Conservation (phyloP, 2,329 filamentous ascomycete genomes). For the Tolypocladium cylindrosporum region DNA sequence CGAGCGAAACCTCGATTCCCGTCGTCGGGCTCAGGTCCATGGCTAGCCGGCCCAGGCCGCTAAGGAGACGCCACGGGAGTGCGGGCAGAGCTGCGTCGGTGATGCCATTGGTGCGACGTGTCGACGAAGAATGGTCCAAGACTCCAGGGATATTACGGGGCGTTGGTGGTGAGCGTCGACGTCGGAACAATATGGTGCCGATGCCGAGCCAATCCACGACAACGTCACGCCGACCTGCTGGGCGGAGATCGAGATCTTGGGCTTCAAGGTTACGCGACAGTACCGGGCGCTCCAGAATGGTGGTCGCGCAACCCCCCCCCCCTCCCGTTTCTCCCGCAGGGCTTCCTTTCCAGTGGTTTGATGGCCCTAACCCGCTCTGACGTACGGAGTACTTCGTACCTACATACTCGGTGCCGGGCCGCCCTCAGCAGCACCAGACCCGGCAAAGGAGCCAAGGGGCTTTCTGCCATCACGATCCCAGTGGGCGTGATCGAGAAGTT, state of each 20-base stretch:
- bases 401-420: neutral
- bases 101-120: conserved; percentile 5
- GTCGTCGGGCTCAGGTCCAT: conserved; percentile 7
- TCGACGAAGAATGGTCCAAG: neutral
- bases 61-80: neutral
- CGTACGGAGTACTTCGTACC: neutral
- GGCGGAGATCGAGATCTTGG: conserved; percentile 5
- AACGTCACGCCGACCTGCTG: neutral
- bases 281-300: neutral
- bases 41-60: conserved; percentile 10
- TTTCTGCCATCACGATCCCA: conserved; percentile 3
- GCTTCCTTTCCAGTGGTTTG: neutral
- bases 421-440: neutral
- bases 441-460: neutral
- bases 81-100: neutral
- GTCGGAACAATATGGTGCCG: conserved; percentile 1
- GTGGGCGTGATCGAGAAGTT: conserved; percentile 3
- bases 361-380: neutral
- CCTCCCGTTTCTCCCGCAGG: neutral
- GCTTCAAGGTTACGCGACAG: neutral
- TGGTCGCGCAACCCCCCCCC: neutral
- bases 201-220: conserved; percentile 1
- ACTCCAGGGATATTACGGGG: neutral
- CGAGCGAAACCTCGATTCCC: conserved; percentile 20
- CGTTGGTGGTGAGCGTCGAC: neutral